Conservation (phyloP, 1,139 yeast genomes). For the Hyphopichia fennica region DNA sequence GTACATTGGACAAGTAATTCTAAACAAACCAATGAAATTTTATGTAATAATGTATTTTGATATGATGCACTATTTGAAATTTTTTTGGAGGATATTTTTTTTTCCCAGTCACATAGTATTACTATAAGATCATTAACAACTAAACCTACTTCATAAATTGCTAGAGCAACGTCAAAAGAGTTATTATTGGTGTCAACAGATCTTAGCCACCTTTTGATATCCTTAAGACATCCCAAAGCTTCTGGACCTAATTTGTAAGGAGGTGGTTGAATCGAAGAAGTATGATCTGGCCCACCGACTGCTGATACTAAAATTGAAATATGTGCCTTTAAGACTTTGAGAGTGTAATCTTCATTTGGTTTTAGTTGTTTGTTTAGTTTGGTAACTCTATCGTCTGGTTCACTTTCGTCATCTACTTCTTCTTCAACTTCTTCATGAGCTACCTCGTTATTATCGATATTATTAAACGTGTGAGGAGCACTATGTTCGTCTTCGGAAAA, state of each 20-base stretch:
- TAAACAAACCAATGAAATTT: conserved; percentile 67
- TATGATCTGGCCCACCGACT: conserved; percentile 75
- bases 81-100: conserved; percentile 22
- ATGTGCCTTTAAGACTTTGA: conserved; percentile 59
- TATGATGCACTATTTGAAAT: conserved; percentile 22
- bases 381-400: conserved; percentile 26
- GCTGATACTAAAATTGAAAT: conserved; percentile 75
- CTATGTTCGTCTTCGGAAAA: conserved; percentile 2
- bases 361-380: conserved; percentile 26
- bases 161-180: conserved; percentile 80
- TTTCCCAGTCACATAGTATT: conserved; percentile 77
- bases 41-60: conserved; percentile 40
- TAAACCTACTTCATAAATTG: conserved; percentile 79
- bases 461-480: neutral
- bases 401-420: conserved; percentile 19
- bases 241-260: conserved; percentile 87
- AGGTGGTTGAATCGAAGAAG: conserved; percentile 38
- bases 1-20: conserved; percentile 84
- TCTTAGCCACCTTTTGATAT: conserved; percentile 82
- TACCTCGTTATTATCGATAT: neutral
- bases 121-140: conserved; percentile 72
- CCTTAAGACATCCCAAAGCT: conserved; percentile 85
- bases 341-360: conserved; percentile 40
- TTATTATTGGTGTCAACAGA: conserved; percentile 74
- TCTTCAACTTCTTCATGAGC: conserved; percentile 11